A percentile compares a stretch with the other conserved stretches of the same genome.
Evolutionary conservation across 345 rosid species (phyloP).

Genomic region (Dipteronia sinensis): DNA sequence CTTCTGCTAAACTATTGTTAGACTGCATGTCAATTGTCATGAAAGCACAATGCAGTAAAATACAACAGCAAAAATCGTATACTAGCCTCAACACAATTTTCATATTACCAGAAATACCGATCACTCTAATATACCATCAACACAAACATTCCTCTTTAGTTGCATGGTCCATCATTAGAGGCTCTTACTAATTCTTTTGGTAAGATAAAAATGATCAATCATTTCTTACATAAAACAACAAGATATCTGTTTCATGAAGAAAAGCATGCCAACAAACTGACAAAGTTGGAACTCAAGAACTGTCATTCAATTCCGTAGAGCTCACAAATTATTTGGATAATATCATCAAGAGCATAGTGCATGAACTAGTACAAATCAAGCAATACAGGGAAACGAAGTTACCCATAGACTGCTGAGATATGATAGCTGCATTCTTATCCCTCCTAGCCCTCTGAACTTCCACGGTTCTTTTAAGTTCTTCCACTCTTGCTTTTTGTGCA

Average conservation of each 20-base stretch:
- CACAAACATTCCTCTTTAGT: background rate
- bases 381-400: slow-evolving; percentile 19
- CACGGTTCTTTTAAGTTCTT: slow-evolving; percentile 55
- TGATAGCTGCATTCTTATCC: slow-evolving; percentile 55
- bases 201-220: background rate
- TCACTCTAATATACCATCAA: background rate
- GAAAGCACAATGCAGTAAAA: background rate
- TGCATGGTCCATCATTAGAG: background rate
- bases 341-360: background rate
- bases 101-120: background rate
- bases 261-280: background rate
- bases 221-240: background rate
- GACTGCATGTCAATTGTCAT: background rate
- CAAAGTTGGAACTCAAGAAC: background rate
- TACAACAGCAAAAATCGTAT: slow-evolving; percentile 1
- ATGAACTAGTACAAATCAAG: slow-evolving; percentile 8
- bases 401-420: slow-evolving; percentile 68
- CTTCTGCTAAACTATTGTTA: slow-evolving; percentile 4
- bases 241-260: background rate
- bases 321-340: background rate
- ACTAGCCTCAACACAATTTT: background rate
- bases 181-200: background rate
- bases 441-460: slow-evolving; percentile 63
- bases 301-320: background rate
- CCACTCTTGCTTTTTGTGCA: slow-evolving; percentile 55